Conservation (phyloP, 169 alveolate genomes). For the Theileria parva region DNA sequence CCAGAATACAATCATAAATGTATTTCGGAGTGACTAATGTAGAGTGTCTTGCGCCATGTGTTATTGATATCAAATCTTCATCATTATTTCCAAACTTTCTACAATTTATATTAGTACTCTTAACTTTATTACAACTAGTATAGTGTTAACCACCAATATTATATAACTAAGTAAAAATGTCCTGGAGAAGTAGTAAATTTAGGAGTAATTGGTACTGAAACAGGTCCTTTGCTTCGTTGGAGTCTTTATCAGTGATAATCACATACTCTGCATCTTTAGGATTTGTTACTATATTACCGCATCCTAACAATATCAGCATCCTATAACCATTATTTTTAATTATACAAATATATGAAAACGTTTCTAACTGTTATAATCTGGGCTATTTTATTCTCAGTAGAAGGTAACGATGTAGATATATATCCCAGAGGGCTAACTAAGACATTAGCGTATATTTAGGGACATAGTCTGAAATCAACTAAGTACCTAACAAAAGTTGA, state of each 20-base stretch:
- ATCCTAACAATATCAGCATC: conserved; percentile 69
- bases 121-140: neutral
- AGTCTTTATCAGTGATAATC: conserved; percentile 59
- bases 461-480: neutral
- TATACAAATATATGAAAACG: neutral
- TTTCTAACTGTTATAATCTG: too few species aligned
- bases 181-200: neutral
- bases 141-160: neutral
- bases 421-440: neutral
- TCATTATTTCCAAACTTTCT: conserved; percentile 55
- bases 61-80: conserved; percentile 56
- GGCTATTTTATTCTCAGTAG: neutral
- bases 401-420: neutral
- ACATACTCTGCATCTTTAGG: conserved; percentile 76
- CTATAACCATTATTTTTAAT: neutral
- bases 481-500: conserved; percentile 47
- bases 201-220: conserved; percentile 21
- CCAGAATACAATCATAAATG: conserved; percentile 63
- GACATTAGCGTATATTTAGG: neutral
- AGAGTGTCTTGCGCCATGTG: conserved; percentile 71
- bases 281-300: conserved; percentile 66
- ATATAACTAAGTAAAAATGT: neutral
- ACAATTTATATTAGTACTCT: neutral
- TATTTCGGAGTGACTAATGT: conserved; percentile 68
- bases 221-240: conserved; percentile 49